phyloP scores from a whole-genome alignment of 768 basidiomycete genomes.

The Hortiboletus flavorubellus region DNA sequence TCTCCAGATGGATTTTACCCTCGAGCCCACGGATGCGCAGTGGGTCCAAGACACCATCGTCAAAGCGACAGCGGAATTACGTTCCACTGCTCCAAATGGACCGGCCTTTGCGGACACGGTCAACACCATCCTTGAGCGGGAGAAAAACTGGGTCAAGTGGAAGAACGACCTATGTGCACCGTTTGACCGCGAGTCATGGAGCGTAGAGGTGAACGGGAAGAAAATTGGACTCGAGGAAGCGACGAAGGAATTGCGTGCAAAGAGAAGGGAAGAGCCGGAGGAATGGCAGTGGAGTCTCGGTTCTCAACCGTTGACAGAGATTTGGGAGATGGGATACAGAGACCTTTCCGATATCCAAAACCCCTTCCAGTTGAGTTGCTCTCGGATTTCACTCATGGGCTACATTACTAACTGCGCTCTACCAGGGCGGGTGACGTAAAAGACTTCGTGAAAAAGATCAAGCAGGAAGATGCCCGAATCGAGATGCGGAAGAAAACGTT shows the following conservation, averaged over 20 bases:
- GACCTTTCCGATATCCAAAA: constrained; percentile 59
- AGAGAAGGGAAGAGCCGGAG: constrained; percentile 54
- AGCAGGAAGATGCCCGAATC: constrained; percentile 62
- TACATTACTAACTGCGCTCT: constrained; percentile 2
- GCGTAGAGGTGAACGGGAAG: constrained; percentile 43
- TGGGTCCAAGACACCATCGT: constrained; percentile 73
- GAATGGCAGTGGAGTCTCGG: constrained; percentile 68
- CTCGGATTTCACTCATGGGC: background rate
- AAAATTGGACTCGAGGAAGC: constrained; percentile 61
- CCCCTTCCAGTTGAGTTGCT: constrained; percentile 59
- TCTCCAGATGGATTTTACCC: constrained; percentile 79
- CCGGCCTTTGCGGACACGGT: constrained; percentile 75
- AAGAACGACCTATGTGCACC: constrained; percentile 79
- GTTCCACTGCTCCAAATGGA: constrained; percentile 76
- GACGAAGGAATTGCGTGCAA: constrained; percentile 48
- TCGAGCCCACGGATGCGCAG: constrained; percentile 61
- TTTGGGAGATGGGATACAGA: constrained; percentile 81
- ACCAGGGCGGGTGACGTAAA: constrained; percentile 68
- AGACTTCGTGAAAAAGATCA: constrained; percentile 69
- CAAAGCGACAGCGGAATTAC: constrained; percentile 54
- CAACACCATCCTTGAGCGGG: constrained; percentile 66
- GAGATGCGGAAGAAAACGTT: constrained; percentile 45
- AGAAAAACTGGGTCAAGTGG: constrained; percentile 90
- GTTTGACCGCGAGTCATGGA: constrained; percentile 74
- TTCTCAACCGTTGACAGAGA: constrained; percentile 68